Base-by-base conservation (phyloP, 805 yeast species). In the Ogataea nonfermentans region DNA sequence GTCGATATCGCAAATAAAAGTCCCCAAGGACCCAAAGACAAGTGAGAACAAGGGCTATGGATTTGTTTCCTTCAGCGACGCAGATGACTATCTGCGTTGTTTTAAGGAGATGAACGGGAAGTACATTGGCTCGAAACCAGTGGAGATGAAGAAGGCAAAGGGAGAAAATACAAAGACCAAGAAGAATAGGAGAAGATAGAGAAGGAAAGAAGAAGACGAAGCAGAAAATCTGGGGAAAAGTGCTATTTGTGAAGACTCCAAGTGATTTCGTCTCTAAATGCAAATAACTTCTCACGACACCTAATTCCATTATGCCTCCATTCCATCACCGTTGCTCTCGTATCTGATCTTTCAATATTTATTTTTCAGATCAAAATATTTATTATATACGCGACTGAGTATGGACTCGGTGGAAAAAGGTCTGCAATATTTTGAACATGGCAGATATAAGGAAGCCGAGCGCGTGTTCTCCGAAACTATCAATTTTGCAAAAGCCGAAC, bases 81-180 rank as follows among this genome's bases (percentile, higher is more conserved):
- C 90, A 0, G 76, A 78, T 14, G 91, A 84, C 53, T 84, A 81
- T 51, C 65, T 84, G 39, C 62, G 66, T 36, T 88, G 90, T 3
- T 84, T 81, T 61, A 80, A 78, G 55, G 86, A 81, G 51, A 74
- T 83, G 79, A 81, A 84, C 55, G 86, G 87, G 17, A 81, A 82
- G 53, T 83, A 81, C 49, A 71, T 85, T 33, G 95, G 93, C 1
- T 75, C 70, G 50, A 81, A 81, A 51, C 93, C 93, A 0, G 78
- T 84, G 19, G 80, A 74, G 41, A 61, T 84, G 56, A 79, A 81
- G 56, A 66, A 79, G 43, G 90, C 91, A 0, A 78, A 70, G 44
- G 59, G 73, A 6, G 64, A 53, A 44, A 11, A 37, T 4, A 61
- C 28, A 1, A 65, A 52, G 2, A 59, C 63, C 3, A 63, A 33